Evolutionary conservation across 2,329 filamentous ascomycete genomes (phyloP), one percentile per base, ranked within the genome.

Genomic region (Hansfordia pulvinata): DNA sequence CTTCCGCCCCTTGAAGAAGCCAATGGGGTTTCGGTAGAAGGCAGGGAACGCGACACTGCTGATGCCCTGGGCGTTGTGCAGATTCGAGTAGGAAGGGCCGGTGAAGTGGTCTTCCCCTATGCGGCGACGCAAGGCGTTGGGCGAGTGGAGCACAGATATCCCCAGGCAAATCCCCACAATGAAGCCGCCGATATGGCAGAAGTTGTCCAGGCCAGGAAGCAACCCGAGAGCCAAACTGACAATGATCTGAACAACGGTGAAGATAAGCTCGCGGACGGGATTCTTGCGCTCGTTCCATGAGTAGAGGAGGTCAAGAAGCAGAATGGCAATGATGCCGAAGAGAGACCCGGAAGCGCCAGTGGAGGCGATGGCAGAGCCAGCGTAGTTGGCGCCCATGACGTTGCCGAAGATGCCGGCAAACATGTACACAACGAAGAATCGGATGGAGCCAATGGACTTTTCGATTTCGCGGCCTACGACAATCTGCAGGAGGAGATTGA

Each of bases 181-280:
- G 50, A 96, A 94, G 2, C 90, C 90, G 29, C 90, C 90, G 35
- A 98, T 94, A 40, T 98, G 90, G 10, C 83, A 82, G 52, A 96
- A 98, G 53, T 98, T 98, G 60, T 98, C 90, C 24, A 98, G 57
- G 7, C 86, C 88, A 0, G 90, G 90, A 2, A 98, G 65, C 4
- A 98, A 66, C 18, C 90, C 90, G 3, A 98, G 68, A 10, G 90
- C 84, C 46, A 98, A 94, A 0, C 85, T 84, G 37, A 98, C 85
- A 37, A 76, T 59, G 34, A 96, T 72, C 43, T 94, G 86, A 30
- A 94, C 55, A 24, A 86, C 35, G 49, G 96, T 80, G 51, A 92
- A 93, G 28, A 82, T 58, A n/a, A 98, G 58, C 42, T 96, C 90
- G 38, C 81, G 80, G 49, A 75, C 64, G 0, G 90, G 90, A 17